Evolutionary conservation across 2,329 filamentous ascomycete genomes (phyloP), one percentile per base, ranked within the genome.

Genomic region (Beauveria caledonica): DNA sequence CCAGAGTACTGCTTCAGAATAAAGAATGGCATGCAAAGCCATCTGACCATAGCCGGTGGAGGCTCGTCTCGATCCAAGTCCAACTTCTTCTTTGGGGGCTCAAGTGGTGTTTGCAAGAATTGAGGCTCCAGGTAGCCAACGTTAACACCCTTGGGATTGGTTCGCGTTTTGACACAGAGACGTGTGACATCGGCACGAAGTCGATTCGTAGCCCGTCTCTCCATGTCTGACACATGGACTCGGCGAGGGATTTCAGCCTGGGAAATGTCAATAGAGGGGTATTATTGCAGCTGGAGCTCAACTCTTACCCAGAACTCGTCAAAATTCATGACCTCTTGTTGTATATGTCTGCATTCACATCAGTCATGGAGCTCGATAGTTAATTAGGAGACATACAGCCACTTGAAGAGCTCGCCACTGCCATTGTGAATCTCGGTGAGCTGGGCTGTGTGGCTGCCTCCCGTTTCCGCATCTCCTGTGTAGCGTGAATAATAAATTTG

Each of bases 1-100:
- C 75, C 76, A 0, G 73, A 73, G 60, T 78, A 80, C 25, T 71
- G 70, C 55, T 78, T 72, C 0, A 80, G 70, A 2, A 71, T 72
- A 63, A 81, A 80, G 62, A 79, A 80, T 0, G 79, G 79, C 15
- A 80, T 66, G 33, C 75, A 78, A 3, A 79, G 63, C 77, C 77
- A 80, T 21, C 70, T 71, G 0, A 70, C 69, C 1, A 57, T 57
- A 1, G 21, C 13, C 13, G 51, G 64, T 56, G 10, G 62, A 52
- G 42, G 55, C 54, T 57, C 64, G 7, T 53, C 51, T 2, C 65
- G 60, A 6, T 63, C 51, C 1, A 60, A 36, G 3, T 60, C 58
- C 3, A 52, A 36, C 25, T 67, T 64, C 25, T 67, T 68, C 40
- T 66, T 64, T 23, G 60, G 61, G 62, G 51, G 62, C 68, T 63